Evolutionary conservation across 371 early-diverging fungal species (phyloP), one percentile per base, ranked within the genome.

Genomic region (Mortierella sp.): DNA sequence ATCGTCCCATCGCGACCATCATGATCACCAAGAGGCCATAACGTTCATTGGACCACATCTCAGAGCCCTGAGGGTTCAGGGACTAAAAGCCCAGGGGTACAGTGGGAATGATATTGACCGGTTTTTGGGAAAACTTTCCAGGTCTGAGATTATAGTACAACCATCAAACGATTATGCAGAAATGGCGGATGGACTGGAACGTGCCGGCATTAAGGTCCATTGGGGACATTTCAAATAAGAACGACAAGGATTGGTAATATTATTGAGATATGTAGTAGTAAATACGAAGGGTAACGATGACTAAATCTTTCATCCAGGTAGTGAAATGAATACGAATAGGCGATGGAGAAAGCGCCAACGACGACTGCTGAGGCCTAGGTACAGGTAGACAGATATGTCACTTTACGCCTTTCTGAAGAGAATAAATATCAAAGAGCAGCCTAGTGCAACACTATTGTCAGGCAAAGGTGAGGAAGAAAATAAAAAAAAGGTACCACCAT

Each of bases 401-500:
- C 5, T 29, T 72, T 74, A 77, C 32, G 82, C 48, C 82, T 83
- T 83, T 65, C 76, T 68, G 63, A 78, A 83, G n/a, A 83, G 79
- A 46, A 83, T 79, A 46, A 83, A 83, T 32, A 83, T 83, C 41
- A 83, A 29, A 0, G 78, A 82, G 44, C 82, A 78, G 1, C 78
- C 78, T 46, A 78, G 38, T 35, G 78, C 72, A 11, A 81, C 77
- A 60, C 81, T 81, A 27, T 60, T 63, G n/a, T 60, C 55, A 18
- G 38, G 49, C 49, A 44, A 63, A 75, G 44, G 46, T 70, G 44
- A 71, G 27, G n/a, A 74, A 48, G 29, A 71, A 55, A 12, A 12
- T 18, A 55, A 68, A 76, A 70, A 2, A 76, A 56, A 76, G 74
- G 65, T 74, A 49, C 60, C 8, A 43, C 12, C 48, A 11, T 3